phyloP scores from a whole-genome alignment of 768 basidiomycete genomes.

The Rhodotorula toruloides region DNA sequence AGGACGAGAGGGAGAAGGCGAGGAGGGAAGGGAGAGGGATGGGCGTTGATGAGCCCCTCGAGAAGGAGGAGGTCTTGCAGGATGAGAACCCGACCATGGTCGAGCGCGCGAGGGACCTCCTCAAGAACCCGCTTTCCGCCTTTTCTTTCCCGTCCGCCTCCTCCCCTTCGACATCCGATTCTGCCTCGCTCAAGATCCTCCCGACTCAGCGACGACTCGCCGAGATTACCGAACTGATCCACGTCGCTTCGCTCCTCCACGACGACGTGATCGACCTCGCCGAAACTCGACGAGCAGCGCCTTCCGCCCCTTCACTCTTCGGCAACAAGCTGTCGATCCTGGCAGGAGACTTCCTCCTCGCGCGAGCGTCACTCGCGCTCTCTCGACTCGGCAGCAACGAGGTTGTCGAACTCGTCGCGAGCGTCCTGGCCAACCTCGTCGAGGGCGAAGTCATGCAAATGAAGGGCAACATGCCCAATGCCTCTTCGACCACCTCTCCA shows the following conservation, averaged over 20 bases:
- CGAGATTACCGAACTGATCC: constrained; percentile 96
- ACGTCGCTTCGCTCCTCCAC: constrained; percentile 87
- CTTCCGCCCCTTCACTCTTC: constrained; percentile 68
- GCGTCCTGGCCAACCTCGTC: constrained; percentile 89
- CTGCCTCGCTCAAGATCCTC: constrained; percentile 51
- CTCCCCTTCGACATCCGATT: constrained; percentile 4
- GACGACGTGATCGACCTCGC: constrained; percentile 79
- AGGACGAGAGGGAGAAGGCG: constrained; percentile 52
- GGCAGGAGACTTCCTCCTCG: constrained; percentile 91
- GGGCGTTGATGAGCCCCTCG: constrained; percentile 73
- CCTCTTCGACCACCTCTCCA: constrained; percentile 5
- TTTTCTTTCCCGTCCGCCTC: constrained; percentile 47
- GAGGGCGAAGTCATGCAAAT: constrained; percentile 86
- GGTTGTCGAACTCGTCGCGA: constrained; percentile 86
- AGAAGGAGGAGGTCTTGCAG: constrained; percentile 71
- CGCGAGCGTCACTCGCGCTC: constrained; percentile 79
- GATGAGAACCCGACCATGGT: constrained; percentile 88
- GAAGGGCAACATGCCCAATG: constrained; percentile 50
- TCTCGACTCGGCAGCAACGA: constrained; percentile 78
- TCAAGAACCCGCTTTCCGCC: constrained; percentile 50
- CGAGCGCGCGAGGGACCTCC: constrained; percentile 66
- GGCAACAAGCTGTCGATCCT: constrained; percentile 92
- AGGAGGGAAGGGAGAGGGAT: constrained; percentile 54
- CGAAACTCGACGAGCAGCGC: constrained; percentile 62
- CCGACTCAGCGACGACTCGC: constrained; percentile 88